Base-by-base conservation (phyloP, 2,329 filamentous ascomycete species). In the Phaeosphaeriaceae sp. region DNA sequence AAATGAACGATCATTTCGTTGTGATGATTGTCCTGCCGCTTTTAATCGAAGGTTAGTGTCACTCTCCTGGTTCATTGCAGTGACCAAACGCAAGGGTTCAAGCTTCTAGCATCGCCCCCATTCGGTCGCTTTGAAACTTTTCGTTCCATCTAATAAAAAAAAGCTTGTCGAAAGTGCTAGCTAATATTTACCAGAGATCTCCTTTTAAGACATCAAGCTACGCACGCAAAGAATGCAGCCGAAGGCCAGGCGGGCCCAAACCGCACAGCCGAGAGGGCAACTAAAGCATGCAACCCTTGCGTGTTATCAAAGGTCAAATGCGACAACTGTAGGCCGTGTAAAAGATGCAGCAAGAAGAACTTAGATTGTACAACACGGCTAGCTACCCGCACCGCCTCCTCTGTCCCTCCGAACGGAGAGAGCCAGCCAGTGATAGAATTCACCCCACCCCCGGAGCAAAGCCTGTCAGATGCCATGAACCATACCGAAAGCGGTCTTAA, bases 221-320 rank as follows among this genome's bases (percentile, higher is more conserved):
- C 56, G 1, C 67, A 71, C 42, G 53, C 52, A 6, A 64, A 62
- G 36, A 67, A 66, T 51, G 53, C 53, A 7, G 48, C 52, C 17
- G 53, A 60, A 32, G 63, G 57, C 12, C 53, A 56, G 7, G 48
- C 56, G 6, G 54, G 53, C 9, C 49, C 46, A 1, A 58, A 59
- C 48, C 51, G 63, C 15, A 36, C 54, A 4, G 43, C 46, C 2
- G 62, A 66, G 32, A 50, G 66, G 20, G 66, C 66, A 3, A 54
- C 56, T 3, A 63, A 62, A 46, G 67, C 68, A n/a, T 71, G 67
- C 43, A 62, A 69, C 47, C 42, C 64, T 3, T 70, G 68, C 37
- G 66, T 69, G 1, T 42, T 61, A 6, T 65, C 68, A 6, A 71
- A 68, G 46, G 53, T 68, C 13, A 71, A 67, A 44, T 71, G 68